phyloP scores from a whole-genome alignment of 306 rosid species.

The Adenanthera pavonina region DNA sequence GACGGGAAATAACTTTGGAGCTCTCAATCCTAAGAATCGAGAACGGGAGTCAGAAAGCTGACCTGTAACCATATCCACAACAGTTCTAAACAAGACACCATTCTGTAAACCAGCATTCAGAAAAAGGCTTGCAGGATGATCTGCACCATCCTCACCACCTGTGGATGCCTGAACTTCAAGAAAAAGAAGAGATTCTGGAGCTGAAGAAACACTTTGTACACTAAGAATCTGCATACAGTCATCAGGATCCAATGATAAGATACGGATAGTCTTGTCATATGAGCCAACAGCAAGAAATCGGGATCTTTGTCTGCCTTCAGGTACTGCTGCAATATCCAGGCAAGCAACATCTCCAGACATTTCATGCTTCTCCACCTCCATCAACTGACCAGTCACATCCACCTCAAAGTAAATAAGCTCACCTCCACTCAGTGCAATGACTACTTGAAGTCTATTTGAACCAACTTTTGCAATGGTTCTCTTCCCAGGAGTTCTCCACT shows the following conservation, averaged over 20 bases:
- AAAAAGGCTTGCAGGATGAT: slow-evolving; percentile 97
- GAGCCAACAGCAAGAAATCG: slow-evolving; percentile 97
- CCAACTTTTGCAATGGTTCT: slow-evolving; percentile 91
- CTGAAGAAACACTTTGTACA: slow-evolving; percentile 87
- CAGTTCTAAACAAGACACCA: slow-evolving; percentile 95
- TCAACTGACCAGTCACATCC: slow-evolving; percentile 90
- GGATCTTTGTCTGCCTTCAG: slow-evolving; percentile 94
- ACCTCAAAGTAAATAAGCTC: slow-evolving; percentile 96
- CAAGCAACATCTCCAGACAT: slow-evolving; percentile 97
- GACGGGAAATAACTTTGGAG: slow-evolving; percentile 88
- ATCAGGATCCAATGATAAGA: slow-evolving; percentile 92
- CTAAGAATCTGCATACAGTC: slow-evolving; percentile 92
- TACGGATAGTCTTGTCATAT: slow-evolving; percentile 85
- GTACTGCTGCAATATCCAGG: slow-evolving; percentile 94
- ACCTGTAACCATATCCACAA: slow-evolving; percentile 99
- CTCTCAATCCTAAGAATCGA: slow-evolving; percentile 92
- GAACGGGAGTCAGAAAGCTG: slow-evolving; percentile 95
- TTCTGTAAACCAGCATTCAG: slow-evolving; percentile 86
- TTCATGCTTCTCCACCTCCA: slow-evolving; percentile 98
- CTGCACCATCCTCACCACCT: slow-evolving; percentile 98
- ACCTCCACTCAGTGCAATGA: slow-evolving; percentile 94
- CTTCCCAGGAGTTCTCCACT: slow-evolving; percentile 99
- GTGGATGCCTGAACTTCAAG: slow-evolving; percentile 92
- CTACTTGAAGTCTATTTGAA: slow-evolving; percentile 91
- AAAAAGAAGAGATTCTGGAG: slow-evolving; percentile 96